Percentiles rank a stretch among this genome's conserved stretches.
phyloP scores from a whole-genome alignment of 2,329 filamentous ascomycete species.

The Xylaria sp. region DNA sequence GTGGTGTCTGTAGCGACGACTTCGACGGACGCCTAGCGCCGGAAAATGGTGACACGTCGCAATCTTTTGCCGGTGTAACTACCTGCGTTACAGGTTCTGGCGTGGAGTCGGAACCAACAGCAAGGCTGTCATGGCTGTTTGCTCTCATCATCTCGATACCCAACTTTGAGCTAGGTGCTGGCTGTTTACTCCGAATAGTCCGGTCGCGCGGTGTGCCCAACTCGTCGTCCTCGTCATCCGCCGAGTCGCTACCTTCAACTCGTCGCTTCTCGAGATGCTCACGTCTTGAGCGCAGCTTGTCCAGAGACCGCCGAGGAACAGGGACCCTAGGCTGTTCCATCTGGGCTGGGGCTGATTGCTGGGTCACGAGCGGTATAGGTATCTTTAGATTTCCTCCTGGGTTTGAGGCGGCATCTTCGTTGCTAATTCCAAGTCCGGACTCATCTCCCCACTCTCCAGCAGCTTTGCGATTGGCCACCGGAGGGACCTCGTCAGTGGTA shows the following conservation, averaged over 20 bases:
- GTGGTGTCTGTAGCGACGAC: constrained; percentile 33
- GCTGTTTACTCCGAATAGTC: constrained; percentile 54
- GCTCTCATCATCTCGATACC: constrained; percentile 98
- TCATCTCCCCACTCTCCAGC: constrained; percentile 76
- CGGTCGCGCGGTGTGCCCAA: constrained; percentile 58
- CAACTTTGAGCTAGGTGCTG: constrained; percentile 80
- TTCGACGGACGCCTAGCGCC: constrained; percentile 25
- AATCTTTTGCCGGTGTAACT: constrained; percentile 52
- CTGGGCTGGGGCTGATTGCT: constrained; percentile 66
- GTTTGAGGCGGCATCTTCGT: constrained; percentile 52
- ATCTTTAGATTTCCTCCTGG: constrained; percentile 43
- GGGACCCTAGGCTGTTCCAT: constrained; percentile 54
- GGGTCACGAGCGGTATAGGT: constrained; percentile 58
- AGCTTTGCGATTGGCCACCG: constrained; percentile 73
- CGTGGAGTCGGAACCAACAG: constrained; percentile 52
- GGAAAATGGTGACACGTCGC: constrained; percentile 34
- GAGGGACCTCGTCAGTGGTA: constrained; percentile 75
- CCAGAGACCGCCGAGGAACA: constrained; percentile 65
- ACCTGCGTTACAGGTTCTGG: constrained; percentile 57
- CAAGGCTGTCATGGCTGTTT: constrained; percentile 85
- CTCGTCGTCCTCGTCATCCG: constrained; percentile 94
- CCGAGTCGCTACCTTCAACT: constrained; percentile 78
- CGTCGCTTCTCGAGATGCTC: constrained; percentile 74
- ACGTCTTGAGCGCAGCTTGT: constrained; percentile 74
- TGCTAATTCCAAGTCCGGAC: constrained; percentile 76